Conservation (phyloP, 306 rosid genomes). For the Ochetophila trinervis region DNA sequence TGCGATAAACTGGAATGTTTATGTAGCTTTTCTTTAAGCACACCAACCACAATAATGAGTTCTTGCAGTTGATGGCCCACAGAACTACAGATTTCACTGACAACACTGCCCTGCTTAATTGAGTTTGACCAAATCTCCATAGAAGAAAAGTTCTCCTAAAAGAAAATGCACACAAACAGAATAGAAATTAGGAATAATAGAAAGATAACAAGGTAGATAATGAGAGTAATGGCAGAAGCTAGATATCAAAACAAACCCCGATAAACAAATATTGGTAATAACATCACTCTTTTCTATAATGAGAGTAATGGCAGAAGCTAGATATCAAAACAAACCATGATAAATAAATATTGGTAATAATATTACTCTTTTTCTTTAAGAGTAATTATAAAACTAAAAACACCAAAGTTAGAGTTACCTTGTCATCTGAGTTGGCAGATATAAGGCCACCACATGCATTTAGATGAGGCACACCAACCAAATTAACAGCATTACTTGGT, state of each 20-base stretch:
- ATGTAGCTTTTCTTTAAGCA: conserved; percentile 51
- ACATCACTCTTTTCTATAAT: not conserved
- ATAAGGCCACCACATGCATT: conserved; percentile 32
- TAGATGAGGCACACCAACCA: conserved; percentile 36
- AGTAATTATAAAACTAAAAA: too few relatives aligned
- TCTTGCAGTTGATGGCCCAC: conserved; percentile 56
- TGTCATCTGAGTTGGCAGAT: conserved; percentile 31
- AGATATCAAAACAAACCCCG: not conserved
- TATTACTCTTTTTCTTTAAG: too few relatives aligned
- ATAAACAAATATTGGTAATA: not conserved
- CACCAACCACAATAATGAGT: conserved; percentile 41
- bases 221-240: not conserved
- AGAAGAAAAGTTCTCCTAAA: conserved; percentile 42
- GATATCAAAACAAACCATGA: too few relatives aligned
- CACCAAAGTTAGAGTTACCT: conserved; percentile 39
- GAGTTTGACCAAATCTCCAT: conserved; percentile 49
- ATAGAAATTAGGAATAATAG: conserved; percentile 6
- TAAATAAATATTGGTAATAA: too few relatives aligned
- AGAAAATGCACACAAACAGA: conserved; percentile 24
- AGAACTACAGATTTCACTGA: conserved; percentile 31
- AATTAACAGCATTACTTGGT: conserved; percentile 33
- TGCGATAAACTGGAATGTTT: conserved; percentile 49
- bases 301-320: too few relatives aligned
- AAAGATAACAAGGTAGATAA: conserved; percentile 8
- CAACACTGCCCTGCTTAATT: conserved; percentile 37